Evolutionary conservation across 306 rosid species (phyloP).

Genomic region (Malus orientalis): DNA sequence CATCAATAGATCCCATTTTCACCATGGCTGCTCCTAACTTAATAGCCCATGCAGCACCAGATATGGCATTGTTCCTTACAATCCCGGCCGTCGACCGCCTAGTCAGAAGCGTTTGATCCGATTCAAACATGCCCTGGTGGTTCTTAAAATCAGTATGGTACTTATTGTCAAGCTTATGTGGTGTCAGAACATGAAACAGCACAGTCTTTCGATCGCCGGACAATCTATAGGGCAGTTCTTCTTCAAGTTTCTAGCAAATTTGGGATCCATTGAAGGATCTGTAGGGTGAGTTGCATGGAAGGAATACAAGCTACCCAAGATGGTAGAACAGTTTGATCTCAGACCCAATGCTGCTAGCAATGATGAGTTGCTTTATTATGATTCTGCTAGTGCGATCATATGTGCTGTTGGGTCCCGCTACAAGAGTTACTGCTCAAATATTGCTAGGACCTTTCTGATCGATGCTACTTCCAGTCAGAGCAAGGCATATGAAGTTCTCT

Average conservation of each 20-base stretch:
- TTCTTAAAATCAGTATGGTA: constrained; percentile 17
- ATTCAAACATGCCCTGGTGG: constrained; percentile 10
- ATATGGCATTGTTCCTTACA: constrained; percentile 18
- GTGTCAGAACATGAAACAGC: constrained; percentile 18
- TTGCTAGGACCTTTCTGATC: constrained; percentile 82
- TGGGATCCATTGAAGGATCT: constrained; percentile 28
- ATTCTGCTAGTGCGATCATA: constrained; percentile 75
- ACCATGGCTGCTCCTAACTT: constrained; percentile 33
- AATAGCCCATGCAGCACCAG: constrained; percentile 13
- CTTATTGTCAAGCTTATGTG: constrained; percentile 13
- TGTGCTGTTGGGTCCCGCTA: constrained; percentile 92
- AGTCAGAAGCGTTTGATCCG: constrained; percentile 23
- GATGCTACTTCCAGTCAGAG: constrained; percentile 81
- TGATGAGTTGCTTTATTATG: constrained; percentile 76
- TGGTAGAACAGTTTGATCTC: constrained; percentile 66
- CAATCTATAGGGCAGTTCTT: constrained; percentile 9
- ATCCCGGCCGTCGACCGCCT: constrained; percentile 4
- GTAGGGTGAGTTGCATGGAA: constrained; percentile 25
- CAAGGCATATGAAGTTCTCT: constrained; percentile 80
- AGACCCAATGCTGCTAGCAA: constrained; percentile 92
- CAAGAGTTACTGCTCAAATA: constrained; percentile 84
- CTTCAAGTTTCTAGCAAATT: constrained; percentile 15
- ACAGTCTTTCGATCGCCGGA: not conserved
- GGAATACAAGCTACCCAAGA: constrained; percentile 11
- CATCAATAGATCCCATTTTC: constrained; percentile 31